These are phyloP conservation scores for Laburnicola sp. DNA, from an alignment of 2,329 filamentous ascomycete species.

Conservation along the genomic window DNA sequence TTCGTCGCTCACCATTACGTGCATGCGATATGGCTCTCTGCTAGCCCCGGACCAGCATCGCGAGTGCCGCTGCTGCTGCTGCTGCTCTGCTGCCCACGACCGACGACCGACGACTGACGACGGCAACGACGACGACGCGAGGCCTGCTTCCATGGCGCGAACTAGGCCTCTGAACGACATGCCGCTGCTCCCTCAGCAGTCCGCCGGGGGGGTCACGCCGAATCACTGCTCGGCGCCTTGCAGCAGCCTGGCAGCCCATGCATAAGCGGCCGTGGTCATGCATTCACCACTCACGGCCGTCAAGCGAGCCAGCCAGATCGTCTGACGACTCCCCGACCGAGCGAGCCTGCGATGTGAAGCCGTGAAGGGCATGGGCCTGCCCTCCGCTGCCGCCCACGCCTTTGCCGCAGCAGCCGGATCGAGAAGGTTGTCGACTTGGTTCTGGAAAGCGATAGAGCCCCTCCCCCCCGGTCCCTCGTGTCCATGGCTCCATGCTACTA, in stretches of 20 bases:
- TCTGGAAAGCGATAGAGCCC: constrained; percentile 26
- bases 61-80: no score
- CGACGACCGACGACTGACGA: no score
- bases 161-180: no score
- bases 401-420: constrained; percentile 44
- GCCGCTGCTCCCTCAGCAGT: no score
- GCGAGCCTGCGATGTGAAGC: no score
- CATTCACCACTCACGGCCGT: constrained; percentile 36
- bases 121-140: no score
- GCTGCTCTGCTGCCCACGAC: no score
- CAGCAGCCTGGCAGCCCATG: constrained; percentile 30
- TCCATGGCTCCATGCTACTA: no score
- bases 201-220: constrained; percentile 32
- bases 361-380: no score
- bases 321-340: constrained; percentile 31
- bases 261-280: constrained; percentile 44
- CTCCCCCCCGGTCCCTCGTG: constrained; percentile 6
- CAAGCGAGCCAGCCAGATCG: constrained; percentile 35
- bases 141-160: no score
- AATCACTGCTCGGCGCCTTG: constrained; percentile 35
- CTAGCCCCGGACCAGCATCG: constrained; percentile 6
- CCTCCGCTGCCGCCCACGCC: constrained; percentile 23
- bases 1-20: constrained; percentile 4
- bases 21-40: constrained; percentile 3
- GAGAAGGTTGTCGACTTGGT: constrained; percentile 33